A percentile compares a stretch with the other conserved stretches of the same genome.
Conservation (phyloP, 768 basidiomycete genomes). For the Suillus paluster region DNA sequence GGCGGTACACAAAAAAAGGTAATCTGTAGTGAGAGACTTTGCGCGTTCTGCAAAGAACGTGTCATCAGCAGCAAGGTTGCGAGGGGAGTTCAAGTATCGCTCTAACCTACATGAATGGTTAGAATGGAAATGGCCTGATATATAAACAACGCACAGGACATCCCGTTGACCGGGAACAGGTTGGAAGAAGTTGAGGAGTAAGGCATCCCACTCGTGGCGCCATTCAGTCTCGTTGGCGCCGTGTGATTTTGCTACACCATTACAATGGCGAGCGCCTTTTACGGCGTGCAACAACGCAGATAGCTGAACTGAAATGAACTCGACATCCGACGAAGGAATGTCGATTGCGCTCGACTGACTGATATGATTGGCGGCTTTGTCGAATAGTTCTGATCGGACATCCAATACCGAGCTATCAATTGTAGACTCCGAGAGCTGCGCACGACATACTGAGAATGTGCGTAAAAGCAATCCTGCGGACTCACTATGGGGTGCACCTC, state of each 20-base stretch:
- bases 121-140: too few species aligned
- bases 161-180: background rate
- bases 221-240: background rate
- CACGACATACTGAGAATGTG: background rate
- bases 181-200: background rate
- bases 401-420: background rate
- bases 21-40: background rate
- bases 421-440: background rate
- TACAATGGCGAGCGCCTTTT: background rate
- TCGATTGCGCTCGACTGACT: too few species aligned
- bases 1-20: background rate
- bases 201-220: conserved; percentile 1
- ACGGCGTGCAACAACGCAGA: background rate
- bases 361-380: background rate
- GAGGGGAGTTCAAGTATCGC: background rate
- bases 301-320: background rate
- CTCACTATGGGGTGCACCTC: background rate
- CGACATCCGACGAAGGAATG: background rate
- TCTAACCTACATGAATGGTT: too few species aligned
- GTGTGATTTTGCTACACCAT: background rate
- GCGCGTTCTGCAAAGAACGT: background rate
- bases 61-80: background rate
- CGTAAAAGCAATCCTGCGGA: background rate
- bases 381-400: background rate
- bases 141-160: background rate